phyloP scores from a whole-genome alignment of 2,329 filamentous ascomycete species.

The Chaetomiaceae sp. region DNA sequence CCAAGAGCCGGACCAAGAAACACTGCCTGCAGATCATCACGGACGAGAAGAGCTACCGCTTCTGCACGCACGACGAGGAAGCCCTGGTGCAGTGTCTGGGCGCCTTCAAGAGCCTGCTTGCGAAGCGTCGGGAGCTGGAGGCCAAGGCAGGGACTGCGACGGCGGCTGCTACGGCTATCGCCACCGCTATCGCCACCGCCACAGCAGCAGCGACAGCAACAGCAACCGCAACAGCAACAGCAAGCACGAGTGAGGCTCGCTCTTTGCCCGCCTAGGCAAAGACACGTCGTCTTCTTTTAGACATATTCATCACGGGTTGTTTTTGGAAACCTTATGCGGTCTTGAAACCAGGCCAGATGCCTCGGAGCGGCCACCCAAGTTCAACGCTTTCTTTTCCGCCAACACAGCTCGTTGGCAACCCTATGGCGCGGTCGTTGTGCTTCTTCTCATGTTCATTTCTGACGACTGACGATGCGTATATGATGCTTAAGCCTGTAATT shows the following conservation, averaged over 20 bases:
- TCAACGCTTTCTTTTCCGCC: not conserved
- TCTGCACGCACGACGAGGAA: constrained; percentile 78
- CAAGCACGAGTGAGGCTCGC: constrained; percentile 4
- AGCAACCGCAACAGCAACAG: not conserved
- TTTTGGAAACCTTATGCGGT: too few relatives aligned
- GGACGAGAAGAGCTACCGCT: constrained; percentile 79
- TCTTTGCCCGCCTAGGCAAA: constrained; percentile 3
- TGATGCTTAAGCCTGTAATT: constrained; percentile 6
- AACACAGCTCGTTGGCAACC: not conserved
- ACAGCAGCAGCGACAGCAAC: constrained; percentile 4
- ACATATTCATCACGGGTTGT: not conserved
- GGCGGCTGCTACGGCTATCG: not conserved
- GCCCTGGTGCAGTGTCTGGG: constrained; percentile 78
- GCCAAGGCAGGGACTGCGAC: constrained; percentile 40
- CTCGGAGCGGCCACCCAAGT: not conserved
- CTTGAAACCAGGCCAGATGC: too few relatives aligned
- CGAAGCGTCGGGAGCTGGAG: constrained; percentile 62
- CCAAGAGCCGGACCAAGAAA: constrained; percentile 75
- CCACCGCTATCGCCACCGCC: constrained; percentile 5
- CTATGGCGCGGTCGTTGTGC: not conserved
- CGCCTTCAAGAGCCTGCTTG: constrained; percentile 80
- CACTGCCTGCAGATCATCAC: constrained; percentile 91
- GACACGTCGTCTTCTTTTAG: constrained; percentile 15
- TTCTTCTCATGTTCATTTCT: constrained; percentile 11
- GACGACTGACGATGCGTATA: constrained; percentile 15